Evolutionary conservation across 1,284 basidiomycete species (phyloP), one percentile per base, ranked within the genome.

Genomic region (Cystodermella granulosa): DNA sequence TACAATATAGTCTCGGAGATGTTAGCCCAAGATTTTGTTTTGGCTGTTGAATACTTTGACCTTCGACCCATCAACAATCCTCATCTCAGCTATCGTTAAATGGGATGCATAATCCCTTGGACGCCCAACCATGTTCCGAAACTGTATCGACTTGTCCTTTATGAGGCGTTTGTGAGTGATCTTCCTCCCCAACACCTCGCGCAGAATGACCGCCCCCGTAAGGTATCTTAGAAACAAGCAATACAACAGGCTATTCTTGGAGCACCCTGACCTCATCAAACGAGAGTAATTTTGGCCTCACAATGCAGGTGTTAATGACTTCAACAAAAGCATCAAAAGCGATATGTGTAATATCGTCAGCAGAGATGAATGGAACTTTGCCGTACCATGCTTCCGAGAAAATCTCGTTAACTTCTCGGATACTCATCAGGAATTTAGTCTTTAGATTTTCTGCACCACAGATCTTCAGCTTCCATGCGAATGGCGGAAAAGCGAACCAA

Each of bases 401-500:
- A 11, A 61, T 49, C n/a, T 34, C 35, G 34, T 49, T 23, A 2
- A 50, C 20, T 6, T 48, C 43, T 21, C 46, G 42, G 34, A 60
- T 53, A 18, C 17, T 42, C n/a, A n/a, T n/a, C n/a, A n/a, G n/a
- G n/a, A n/a, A n/a, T n/a, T n/a, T n/a, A n/a, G n/a, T n/a, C n/a
- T n/a, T n/a, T n/a, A n/a, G n/a, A n/a, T n/a, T n/a, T n/a, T n/a
- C n/a, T n/a, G n/a, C n/a, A n/a, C n/a, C n/a, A n/a, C n/a, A n/a
- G n/a, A n/a, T n/a, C n/a, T n/a, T n/a, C n/a, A n/a, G n/a, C n/a
- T n/a, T n/a, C n/a, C n/a, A n/a, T n/a, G n/a, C n/a, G n/a, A n/a
- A n/a, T n/a, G n/a, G n/a, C n/a, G n/a, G 8, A 18, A 42, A 15
- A 22, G 49, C 59, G 22, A 24, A 62, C 64, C 55, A 18, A 56